phyloP scores from a whole-genome alignment of 2,329 filamentous ascomycete species.

The Chaetomium olivaceum region DNA sequence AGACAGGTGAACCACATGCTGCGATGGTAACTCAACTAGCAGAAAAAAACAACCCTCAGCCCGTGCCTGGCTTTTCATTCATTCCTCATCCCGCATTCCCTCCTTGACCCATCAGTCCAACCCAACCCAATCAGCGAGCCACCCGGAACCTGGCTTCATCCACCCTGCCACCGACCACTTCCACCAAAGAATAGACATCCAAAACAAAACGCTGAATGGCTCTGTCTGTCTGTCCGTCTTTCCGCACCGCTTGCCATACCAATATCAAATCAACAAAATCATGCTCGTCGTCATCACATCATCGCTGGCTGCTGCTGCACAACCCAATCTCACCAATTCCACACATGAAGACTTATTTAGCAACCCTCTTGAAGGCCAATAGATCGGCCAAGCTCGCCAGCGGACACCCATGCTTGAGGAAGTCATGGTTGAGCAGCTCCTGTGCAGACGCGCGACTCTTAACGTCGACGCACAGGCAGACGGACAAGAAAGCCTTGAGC shows the following conservation, averaged over 20 bases:
- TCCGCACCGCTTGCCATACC: not conserved
- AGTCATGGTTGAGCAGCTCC: constrained; percentile 88
- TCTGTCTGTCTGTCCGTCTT: not conserved
- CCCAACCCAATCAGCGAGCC: not conserved
- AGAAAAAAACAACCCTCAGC: not conserved
- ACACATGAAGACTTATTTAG: constrained; percentile 49
- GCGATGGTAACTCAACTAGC: not conserved
- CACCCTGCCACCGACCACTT: not conserved
- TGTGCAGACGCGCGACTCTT: constrained; percentile 89
- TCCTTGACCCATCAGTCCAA: not conserved
- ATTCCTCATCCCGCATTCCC: not conserved
- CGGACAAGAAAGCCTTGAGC: constrained; percentile 93
- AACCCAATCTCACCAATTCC: not conserved
- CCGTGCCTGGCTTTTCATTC: not conserved
- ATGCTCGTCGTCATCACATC: not conserved
- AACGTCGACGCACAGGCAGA: constrained; percentile 95
- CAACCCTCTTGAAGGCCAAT: constrained; percentile 79
- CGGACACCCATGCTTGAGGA: constrained; percentile 88
- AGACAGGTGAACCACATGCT: not conserved
- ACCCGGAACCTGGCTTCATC: not conserved
- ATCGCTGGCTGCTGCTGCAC: too few relatives aligned
- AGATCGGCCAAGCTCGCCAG: constrained; percentile 81
- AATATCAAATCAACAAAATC: constrained; percentile 2
- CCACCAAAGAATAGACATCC: constrained; percentile 16
- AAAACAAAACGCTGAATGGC: constrained; percentile 9